Conservation (phyloP, 208 protist genomes). For the Crithidia fasciculata region DNA sequence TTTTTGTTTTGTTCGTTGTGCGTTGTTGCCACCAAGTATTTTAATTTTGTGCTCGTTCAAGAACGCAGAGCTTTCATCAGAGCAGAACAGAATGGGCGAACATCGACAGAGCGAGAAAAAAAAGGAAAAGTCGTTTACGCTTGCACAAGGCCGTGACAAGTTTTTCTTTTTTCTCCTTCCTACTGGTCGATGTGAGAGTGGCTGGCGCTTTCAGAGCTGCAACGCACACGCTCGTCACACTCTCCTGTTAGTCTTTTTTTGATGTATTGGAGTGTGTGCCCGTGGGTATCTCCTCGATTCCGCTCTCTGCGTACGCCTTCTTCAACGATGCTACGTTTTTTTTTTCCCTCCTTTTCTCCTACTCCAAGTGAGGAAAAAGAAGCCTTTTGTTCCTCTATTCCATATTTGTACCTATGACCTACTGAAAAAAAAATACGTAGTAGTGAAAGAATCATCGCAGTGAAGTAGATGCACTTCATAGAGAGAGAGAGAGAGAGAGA, state of each 20-base stretch:
- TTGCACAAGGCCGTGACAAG: not conserved
- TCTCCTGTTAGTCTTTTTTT: conserved; percentile 1
- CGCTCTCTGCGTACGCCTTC: no score
- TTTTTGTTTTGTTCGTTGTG: conserved; percentile 11
- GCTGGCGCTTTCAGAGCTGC: no score
- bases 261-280: not conserved
- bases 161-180: conserved; percentile 17
- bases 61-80: no score
- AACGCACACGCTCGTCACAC: no score
- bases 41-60: not conserved
- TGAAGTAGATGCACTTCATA: no score
- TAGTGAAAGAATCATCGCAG: not conserved
- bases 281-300: no score
- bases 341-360: conserved; percentile 15
- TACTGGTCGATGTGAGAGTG: not conserved
- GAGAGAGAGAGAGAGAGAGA: no score
- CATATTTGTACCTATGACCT: conserved; percentile 4
- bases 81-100: no score
- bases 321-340: not conserved
- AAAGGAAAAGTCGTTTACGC: not conserved
- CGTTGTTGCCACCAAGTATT: not conserved
- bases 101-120: no score
- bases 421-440: not conserved
- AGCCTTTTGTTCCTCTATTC: conserved; percentile 4
- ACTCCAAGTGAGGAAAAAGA: not conserved